Base-by-base conservation (phyloP, 768 basidiomycete genomes). In the Tylopilus vinaceipallidus region DNA sequence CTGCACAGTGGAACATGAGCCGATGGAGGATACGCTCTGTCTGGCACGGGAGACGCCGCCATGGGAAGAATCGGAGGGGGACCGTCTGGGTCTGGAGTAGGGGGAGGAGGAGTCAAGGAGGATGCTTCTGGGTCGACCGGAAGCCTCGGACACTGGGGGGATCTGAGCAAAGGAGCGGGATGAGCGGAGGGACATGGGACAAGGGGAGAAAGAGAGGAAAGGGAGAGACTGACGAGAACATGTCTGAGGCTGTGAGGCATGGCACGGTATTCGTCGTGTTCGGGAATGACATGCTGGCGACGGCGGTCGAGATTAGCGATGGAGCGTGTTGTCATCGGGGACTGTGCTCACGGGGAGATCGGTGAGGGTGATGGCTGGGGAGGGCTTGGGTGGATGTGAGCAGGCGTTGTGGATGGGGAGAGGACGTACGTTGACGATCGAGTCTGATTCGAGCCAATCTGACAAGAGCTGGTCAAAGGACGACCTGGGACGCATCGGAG, bases 21-120 rank as follows among this genome's bases (percentile, higher is more conserved):
- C 59, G 12, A 75, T 65, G 27, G 75, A 77, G 17, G 75, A 76
- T 3, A 69, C 65, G 34, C 75, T 68, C 30, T 65, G 66, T 33
- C 71, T 47, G 10, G 68, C 62, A 20, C 69, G 71, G 26, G 41
- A 48, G 26, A 63, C 32, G 8, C 43, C 48, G 16, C 56, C 56
- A 38, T 53, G 41, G 42, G 49, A 46, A 5, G 55, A 51, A 13
- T 66, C 62, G 8, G 55, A 47, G 20, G 57, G 47, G 7, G 57
- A 52, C 49, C 55, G 62, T 38, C 55, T 41, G 20, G 60, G 55
- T 51, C 49, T 53, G 13, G 57, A 58, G 14, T 59, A 58, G 2
- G 56, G 57, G 23, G 60, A 56, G 3, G 49, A 9, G 7, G 60
- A 45, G 23, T 69, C 66, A 34, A 67, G 59, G 33, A 67, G 61